Conservation (phyloP, 2,329 filamentous ascomycete genomes). For the Trichoderma koningiopsis region DNA sequence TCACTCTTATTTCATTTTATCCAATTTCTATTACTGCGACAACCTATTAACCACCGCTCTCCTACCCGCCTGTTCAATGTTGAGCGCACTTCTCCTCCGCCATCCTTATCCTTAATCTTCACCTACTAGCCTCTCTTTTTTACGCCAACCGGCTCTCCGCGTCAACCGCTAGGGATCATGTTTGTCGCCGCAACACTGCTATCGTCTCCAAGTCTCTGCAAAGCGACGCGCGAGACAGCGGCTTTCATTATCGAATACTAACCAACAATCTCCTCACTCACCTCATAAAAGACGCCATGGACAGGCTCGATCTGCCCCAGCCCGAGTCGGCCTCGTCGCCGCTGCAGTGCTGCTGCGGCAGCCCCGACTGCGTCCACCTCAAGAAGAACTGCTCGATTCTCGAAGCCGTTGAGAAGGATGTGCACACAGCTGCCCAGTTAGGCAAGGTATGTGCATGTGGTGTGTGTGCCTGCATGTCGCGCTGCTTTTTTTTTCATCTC, state of each 20-base stretch:
- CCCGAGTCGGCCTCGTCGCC: conserved; percentile 37
- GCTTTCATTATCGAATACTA: neutral
- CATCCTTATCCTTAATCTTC: neutral
- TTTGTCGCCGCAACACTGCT: conserved; percentile 12
- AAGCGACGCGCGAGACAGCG: neutral
- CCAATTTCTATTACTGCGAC: neutral
- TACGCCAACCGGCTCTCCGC: neutral
- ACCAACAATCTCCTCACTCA: neutral
- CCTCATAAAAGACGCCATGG: conserved; percentile 1
- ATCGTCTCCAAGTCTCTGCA: conserved; percentile 3
- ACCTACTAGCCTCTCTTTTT: neutral
- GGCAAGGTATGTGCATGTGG: conserved; percentile 72
- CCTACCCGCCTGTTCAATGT: neutral
- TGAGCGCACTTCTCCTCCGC: neutral
- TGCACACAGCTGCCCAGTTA: conserved; percentile 80
- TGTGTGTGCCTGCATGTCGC: conserved; percentile 7
- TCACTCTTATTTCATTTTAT: neutral
- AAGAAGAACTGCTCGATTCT: conserved; percentile 78
- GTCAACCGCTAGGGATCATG: conserved; percentile 17
- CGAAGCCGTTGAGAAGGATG: conserved; percentile 82
- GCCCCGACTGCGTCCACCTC: conserved; percentile 75
- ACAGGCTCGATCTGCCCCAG: conserved; percentile 31
- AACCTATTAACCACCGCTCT: neutral
- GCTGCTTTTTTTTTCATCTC: neutral
- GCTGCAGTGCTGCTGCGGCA: conserved; percentile 82